phyloP scores from a whole-genome alignment of 2,329 filamentous ascomycete genomes.

The Diaporthe sp. region DNA sequence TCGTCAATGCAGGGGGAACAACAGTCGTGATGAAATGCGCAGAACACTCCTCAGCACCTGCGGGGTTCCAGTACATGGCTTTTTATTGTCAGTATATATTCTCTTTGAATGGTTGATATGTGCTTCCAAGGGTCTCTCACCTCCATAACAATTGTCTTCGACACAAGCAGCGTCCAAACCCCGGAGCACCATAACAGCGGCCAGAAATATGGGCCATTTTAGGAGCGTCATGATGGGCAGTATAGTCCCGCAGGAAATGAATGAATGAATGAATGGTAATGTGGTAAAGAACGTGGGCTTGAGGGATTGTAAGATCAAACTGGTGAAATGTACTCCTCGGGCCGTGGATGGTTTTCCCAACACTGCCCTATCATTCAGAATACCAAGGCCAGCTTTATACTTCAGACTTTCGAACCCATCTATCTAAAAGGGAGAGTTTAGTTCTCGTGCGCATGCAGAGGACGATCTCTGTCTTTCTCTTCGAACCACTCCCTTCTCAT shows the following conservation, averaged over 20 bases:
- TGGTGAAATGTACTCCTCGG: not conserved
- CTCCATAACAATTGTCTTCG: constrained; percentile 15
- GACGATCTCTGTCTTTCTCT: constrained; percentile 3
- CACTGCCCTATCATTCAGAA: no score
- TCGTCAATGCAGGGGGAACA: not conserved
- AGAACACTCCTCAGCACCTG: not conserved
- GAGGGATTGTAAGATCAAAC: not conserved
- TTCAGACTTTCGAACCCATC: not conserved
- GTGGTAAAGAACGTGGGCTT: not conserved
- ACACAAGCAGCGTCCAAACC: not conserved
- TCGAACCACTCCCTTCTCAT: not conserved
- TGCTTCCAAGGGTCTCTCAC: not conserved
- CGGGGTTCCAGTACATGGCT: constrained; percentile 10
- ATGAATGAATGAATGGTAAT: not conserved
- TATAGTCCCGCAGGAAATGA: not conserved
- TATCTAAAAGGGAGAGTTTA: not conserved
- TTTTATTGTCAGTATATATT: not conserved
- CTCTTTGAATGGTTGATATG: no score
- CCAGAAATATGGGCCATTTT: not conserved
- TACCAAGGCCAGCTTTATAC: not conserved
- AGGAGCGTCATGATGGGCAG: constrained; percentile 1
- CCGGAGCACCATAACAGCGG: not conserved
- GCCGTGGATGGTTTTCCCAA: not conserved
- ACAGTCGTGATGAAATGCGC: constrained; percentile 1
- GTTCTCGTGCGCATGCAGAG: no score